These are phyloP conservation scores for Oryza nivara DNA, from an alignment of 176 grass and related monocot genomes.

Conservation along the genomic window DNA sequence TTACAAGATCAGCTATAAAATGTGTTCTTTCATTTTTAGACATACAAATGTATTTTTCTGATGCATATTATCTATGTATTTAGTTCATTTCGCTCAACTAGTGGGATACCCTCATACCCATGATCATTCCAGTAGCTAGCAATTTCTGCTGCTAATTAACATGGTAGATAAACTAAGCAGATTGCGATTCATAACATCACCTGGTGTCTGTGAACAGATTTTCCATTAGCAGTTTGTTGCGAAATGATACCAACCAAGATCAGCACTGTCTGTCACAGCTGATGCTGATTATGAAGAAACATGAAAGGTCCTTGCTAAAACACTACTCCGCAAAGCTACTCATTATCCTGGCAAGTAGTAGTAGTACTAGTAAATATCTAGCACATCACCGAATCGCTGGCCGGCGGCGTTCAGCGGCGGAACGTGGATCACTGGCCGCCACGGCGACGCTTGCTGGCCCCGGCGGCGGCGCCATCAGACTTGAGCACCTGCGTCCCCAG, in stretches of 20 bases:
- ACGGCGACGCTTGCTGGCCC: slow-evolving; percentile 29
- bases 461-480: neutral
- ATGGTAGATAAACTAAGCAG: neutral
- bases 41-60: too few species aligned
- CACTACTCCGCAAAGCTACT: too few species aligned
- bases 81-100: too few species aligned
- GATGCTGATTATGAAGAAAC: neutral
- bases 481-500: slow-evolving; percentile 40
- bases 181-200: neutral
- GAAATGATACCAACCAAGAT: neutral
- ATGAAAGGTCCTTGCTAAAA: too few species aligned
- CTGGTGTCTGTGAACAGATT: neutral
- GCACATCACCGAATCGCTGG: neutral
- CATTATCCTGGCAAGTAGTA: too few species aligned
- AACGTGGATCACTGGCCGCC: slow-evolving; percentile 23
- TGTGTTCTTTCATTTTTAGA: too few species aligned
- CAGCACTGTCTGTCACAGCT: neutral
- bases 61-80: too few species aligned
- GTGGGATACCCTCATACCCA: too few species aligned
- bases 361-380: too few species aligned
- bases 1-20: too few species aligned
- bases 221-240: neutral
- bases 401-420: neutral
- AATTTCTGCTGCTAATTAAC: neutral
- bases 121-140: neutral